Evolutionary conservation across 306 rosid genomes (phyloP), one percentile per base, ranked within the genome.

Genomic region (Pterocarpus macrocarpus): DNA sequence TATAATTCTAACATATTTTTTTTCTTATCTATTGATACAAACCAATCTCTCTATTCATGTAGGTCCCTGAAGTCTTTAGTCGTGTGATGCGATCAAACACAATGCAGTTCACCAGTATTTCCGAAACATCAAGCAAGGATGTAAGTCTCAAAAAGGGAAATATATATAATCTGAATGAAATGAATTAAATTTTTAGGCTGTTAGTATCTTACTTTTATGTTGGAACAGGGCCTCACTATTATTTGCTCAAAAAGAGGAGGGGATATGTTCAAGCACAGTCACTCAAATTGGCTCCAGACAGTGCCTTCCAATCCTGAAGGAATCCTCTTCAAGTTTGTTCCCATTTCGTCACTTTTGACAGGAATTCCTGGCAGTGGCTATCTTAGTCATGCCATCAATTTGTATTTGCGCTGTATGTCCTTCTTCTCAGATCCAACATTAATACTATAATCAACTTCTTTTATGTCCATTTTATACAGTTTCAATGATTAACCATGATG

Each of bases 201-300:
- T 84, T 64, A 71, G 22, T 65, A 30, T 63, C 5, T 35, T 69
- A 3, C 10, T 67, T 64, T 33, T 70, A 58, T 76, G 47, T 73
- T 76, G 88, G 80, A 82, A 72, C 85, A 94, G 97, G 97, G 98
- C 56, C 92, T 94, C 76, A 87, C 94, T 73, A 77, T 90, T 35
- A 73, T 89, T 85, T 88, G 89, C 76, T 90, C 97, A 0, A 94
- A 90, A 83, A 87, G 97, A 87, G 95, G 95, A 78, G 97, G 98
- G 49, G 93, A 94, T 85, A 81, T 86, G 67, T 88, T 84, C 83
- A 62, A 89, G 86, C 89, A 88, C 12, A 81, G 84, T 85, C 98
- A 94, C 82, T 84, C 95, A 65, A 88, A 81, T 89, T 94, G 98
- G 98, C 98, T 94, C 72, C 98, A 92, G 85, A 89, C 97, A 2